Percentiles rank a stretch among this genome's conserved stretches.
phyloP scores from a whole-genome alignment of 2,329 filamentous ascomycete species.

The Colletotrichum sp. region DNA sequence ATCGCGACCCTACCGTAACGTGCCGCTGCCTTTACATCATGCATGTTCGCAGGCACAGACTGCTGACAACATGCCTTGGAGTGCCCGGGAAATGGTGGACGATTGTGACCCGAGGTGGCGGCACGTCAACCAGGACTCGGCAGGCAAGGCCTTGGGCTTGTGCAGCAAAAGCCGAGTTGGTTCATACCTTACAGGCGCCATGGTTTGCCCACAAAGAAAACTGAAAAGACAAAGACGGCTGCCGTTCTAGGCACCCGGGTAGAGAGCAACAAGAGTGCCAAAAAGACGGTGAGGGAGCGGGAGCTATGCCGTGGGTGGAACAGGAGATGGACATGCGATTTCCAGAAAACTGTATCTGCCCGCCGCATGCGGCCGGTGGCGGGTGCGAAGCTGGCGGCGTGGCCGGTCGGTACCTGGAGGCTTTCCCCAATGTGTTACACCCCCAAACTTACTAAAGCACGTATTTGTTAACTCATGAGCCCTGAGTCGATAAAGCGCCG shows the following conservation, averaged over 20 bases:
- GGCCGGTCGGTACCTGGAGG: neutral
- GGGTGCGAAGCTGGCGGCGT: neutral
- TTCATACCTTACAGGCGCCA: neutral
- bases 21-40: neutral
- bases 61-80: neutral
- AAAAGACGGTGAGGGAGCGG: constrained; percentile 16
- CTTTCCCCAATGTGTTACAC: neutral
- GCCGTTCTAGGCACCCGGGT: neutral
- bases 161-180: neutral
- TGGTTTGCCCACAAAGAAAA: neutral
- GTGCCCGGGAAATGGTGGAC: neutral
- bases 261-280: constrained; percentile 4
- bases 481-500: neutral
- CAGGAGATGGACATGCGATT: constrained; percentile 9
- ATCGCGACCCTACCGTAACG: neutral
- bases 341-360: neutral
- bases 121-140: neutral
- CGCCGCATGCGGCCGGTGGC: constrained; percentile 7
- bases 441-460: neutral
- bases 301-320: neutral
- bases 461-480: neutral
- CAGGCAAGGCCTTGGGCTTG: neutral
- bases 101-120: neutral
- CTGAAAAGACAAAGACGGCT: neutral
- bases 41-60: neutral